Evolutionary conservation across 2,329 filamentous ascomycete species (phyloP), one percentile per base, ranked within the genome.

Genomic region (Epicoccum nigrum): DNA sequence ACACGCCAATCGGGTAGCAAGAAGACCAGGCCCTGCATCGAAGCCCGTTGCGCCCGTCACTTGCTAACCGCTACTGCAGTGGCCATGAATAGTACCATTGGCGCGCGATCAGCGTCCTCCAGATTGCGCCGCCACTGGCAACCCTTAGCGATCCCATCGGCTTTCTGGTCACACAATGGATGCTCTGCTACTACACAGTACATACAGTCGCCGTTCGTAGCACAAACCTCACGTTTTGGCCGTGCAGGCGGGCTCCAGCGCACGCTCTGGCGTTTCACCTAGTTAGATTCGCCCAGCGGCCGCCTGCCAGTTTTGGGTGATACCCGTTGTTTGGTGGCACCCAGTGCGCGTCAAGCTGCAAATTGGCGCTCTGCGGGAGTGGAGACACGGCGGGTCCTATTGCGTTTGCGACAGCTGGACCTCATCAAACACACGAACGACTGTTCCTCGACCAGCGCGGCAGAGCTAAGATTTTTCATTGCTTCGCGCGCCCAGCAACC

Each of bases 351-450:
- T 58, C 56, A 54, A 44, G 37, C 42, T 47, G 58, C 50, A 60
- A 58, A 54, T 58, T 58, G 45, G 35, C 43, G 21, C 42, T 25
- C 27, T 33, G 49, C 43, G 43, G 19, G 40, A 46, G 45, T 59
- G 59, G 54, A 55, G 52, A 39, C 45, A 12, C 16, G 34, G 50
- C 51, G 49, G 49, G 49, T 28, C 49, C 38, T n/a, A 44, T 52
- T 52, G 50, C 45, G 61, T 57, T 51, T 54, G 54, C 57, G 51
- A 52, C 54, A 46, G 50, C 50, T 37, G 39, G 32, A 52, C 43
- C 60, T 64, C 62, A 63, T 63, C 57, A 57, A 61, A 62, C 60
- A 28, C 58, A 56, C 62, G 64, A 67, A 67, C 64, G 59, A 66
- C 60, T 56, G 64, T 62, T 64, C 59, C 39, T 46, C 41, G 15